Evolutionary conservation across 306 rosid species (phyloP), one percentile per base, ranked within the genome.

Genomic region (Neltuma alba): DNA sequence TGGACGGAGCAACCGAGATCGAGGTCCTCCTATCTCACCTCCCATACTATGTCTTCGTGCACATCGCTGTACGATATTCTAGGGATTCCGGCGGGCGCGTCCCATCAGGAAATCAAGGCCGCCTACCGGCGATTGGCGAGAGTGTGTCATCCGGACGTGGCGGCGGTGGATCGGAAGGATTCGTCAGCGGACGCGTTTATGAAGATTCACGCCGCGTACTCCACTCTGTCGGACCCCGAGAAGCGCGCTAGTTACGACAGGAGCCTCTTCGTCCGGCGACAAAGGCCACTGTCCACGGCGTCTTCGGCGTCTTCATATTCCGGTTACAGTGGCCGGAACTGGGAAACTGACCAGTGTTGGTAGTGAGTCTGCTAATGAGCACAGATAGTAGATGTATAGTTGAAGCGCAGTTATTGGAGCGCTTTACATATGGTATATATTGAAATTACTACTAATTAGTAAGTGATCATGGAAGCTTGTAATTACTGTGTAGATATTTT

Each of bases 261-360:
- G 78, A 87, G 86, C 62, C 44, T 76, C 1, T 71, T 90, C 75
- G 70, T 89, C 74, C 87, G 84, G 16, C 85, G 85, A 40, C 79
- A 15, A 33, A 92, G 86, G 60, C 98, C 96, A 60, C 27, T 88
- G 80, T 67, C 93, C 13, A 44, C 60, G 78, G 71, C 75, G 10
- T 68, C 91, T n/a, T n/a, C n/a, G n/a, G n/a, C n/a, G n/a, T n/a
- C n/a, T 3, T 65, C 78, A n/a, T 88, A 76, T 4, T 81, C 96
- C 27, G 87, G 97, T 30, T 91, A 89, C 80, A 47, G 87, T 23
- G 40, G 92, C 34, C 90, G 94, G 85, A 94, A 85, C 40, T 94
- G 99, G 99, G 99, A 94, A 90, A 89, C 99, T 15, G 99, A 94
- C 38, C 99, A 94, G 97, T 94, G 99, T 86, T 94, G 97, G 99